A percentile compares a stretch with the other conserved stretches of the same genome.
These are phyloP conservation scores for Babesia divergens DNA, from an alignment of 169 alveolate species.

Conservation along the genomic window DNA sequence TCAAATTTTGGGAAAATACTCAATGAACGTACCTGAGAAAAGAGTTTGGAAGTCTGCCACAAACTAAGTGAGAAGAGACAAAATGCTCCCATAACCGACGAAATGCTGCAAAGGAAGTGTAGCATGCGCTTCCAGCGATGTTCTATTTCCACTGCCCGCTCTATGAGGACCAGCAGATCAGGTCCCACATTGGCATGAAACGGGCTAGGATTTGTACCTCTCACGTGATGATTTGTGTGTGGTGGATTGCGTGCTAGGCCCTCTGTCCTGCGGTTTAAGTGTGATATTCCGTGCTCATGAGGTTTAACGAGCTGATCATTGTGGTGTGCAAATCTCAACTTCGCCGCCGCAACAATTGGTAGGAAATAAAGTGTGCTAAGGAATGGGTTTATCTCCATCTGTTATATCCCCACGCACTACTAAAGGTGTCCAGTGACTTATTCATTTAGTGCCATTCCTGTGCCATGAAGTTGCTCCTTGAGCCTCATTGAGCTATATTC, in stretches of 20 bases:
- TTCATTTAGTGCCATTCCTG: conserved; percentile 1
- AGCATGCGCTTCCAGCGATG: neutral
- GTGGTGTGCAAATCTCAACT: neutral
- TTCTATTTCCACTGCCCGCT: neutral
- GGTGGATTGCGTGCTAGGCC: no score
- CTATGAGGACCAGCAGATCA: neutral
- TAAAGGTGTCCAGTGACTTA: neutral
- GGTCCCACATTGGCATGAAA: no score
- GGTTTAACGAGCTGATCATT: neutral
- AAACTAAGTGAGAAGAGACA: conserved; percentile 23
- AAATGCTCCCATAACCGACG: neutral
- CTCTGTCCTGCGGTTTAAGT: no score
- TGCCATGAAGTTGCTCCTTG: neutral
- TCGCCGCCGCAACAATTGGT: neutral
- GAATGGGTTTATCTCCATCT: neutral
- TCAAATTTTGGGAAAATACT: no score
- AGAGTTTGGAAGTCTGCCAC: conserved; percentile 15
- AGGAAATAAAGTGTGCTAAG: neutral
- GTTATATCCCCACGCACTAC: neutral
- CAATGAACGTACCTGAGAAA: conserved; percentile 21
- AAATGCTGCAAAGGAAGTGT: conserved; percentile 12
- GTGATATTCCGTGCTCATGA: neutral
- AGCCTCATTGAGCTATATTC: neutral
- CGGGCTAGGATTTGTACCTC: no score
- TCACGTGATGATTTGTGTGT: no score